A percentile compares a stretch with the other conserved stretches of the same genome.
Evolutionary conservation across 2,329 filamentous ascomycete genomes (phyloP).

Genomic region (Phialophora tarda): DNA sequence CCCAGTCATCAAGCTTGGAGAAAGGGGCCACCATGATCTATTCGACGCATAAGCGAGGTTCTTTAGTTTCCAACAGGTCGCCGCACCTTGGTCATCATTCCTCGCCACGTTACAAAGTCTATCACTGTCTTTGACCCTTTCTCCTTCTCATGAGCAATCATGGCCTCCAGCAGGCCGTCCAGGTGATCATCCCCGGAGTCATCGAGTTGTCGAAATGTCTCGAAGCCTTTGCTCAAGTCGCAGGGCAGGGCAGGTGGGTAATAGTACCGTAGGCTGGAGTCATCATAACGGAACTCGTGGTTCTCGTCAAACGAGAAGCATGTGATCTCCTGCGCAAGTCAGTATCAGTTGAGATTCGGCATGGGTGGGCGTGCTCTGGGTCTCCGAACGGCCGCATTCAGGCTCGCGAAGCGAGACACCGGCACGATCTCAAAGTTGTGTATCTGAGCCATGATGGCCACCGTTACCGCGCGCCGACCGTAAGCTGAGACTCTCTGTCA

Average conservation of each 20-base stretch:
- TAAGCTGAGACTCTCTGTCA: background rate
- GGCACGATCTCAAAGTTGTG: conserved; percentile 70
- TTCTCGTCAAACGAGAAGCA: conserved; percentile 92
- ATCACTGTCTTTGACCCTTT: conserved; percentile 71
- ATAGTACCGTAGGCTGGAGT: conserved; percentile 84
- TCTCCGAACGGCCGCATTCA: conserved; percentile 72
- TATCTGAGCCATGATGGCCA: conserved; percentile 29
- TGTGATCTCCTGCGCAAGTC: conserved; percentile 75
- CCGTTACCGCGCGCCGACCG: background rate
- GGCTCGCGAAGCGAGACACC: conserved; percentile 69
- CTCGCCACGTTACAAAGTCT: conserved; percentile 89
- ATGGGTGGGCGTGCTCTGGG: conserved; percentile 66
- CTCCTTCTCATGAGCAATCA: conserved; percentile 74
- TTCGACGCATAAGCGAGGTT: conserved; percentile 23
- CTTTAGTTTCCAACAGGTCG: conserved; percentile 1
- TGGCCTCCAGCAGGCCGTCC: conserved; percentile 77
- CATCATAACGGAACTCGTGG: conserved; percentile 75
- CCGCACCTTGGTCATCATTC: conserved; percentile 95
- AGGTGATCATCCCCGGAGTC: conserved; percentile 85
- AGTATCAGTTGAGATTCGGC: conserved; percentile 4
- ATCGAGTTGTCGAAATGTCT: conserved; percentile 81
- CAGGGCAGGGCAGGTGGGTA: conserved; percentile 74
- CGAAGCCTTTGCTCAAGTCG: conserved; percentile 80
- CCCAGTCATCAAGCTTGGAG: conserved; percentile 73
- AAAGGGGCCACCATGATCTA: conserved; percentile 87